Conservation (phyloP, 2,329 filamentous ascomycete species). For the Pyrenochaeta sp. region DNA sequence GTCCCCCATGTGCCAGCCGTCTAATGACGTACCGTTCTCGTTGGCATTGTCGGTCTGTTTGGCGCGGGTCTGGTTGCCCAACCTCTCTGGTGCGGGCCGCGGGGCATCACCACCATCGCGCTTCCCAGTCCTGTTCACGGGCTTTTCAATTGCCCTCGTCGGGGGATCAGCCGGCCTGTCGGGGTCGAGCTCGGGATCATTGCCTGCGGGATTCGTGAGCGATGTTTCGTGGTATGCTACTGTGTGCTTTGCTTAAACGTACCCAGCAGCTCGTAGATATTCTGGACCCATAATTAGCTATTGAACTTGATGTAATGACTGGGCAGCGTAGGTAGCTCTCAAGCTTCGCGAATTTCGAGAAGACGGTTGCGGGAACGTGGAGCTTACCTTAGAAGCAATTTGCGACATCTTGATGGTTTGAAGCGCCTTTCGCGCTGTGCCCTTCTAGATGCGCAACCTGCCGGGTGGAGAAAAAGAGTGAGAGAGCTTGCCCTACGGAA, state of each 20-base stretch:
- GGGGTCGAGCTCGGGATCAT: slow-evolving; percentile 74
- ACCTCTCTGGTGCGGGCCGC: slow-evolving; percentile 49
- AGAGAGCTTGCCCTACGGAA: slow-evolving; percentile 51
- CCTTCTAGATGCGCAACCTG: slow-evolving; percentile 54
- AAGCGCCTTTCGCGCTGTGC: slow-evolving; percentile 57
- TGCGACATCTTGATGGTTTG: slow-evolving; percentile 51
- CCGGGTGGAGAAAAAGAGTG: slow-evolving; percentile 34
- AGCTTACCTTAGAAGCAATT: slow-evolving; percentile 55
- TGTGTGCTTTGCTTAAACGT: slow-evolving; percentile 49
- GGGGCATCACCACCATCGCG: slow-evolving; percentile 82
- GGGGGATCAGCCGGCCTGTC: slow-evolving; percentile 80
- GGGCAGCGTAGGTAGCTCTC: slow-evolving; percentile 5
- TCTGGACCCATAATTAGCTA: slow-evolving; percentile 66
- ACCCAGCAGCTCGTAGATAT: slow-evolving; percentile 99
- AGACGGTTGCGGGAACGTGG: slow-evolving; percentile 17
- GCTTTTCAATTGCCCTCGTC: slow-evolving; percentile 90
- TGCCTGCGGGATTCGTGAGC: slow-evolving; percentile 60
- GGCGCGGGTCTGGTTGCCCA: slow-evolving; percentile 37
- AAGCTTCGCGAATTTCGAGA: slow-evolving; percentile 18
- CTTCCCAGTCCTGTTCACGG: slow-evolving; percentile 78
- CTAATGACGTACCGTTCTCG: slow-evolving; percentile 79
- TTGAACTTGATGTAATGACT: slow-evolving; percentile 6
- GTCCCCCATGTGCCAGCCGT: not conserved
- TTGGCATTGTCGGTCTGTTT: slow-evolving; percentile 71
- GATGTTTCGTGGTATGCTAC: slow-evolving; percentile 17